phyloP scores from a whole-genome alignment of 306 rosid genomes.

The Abrus precatorius region DNA sequence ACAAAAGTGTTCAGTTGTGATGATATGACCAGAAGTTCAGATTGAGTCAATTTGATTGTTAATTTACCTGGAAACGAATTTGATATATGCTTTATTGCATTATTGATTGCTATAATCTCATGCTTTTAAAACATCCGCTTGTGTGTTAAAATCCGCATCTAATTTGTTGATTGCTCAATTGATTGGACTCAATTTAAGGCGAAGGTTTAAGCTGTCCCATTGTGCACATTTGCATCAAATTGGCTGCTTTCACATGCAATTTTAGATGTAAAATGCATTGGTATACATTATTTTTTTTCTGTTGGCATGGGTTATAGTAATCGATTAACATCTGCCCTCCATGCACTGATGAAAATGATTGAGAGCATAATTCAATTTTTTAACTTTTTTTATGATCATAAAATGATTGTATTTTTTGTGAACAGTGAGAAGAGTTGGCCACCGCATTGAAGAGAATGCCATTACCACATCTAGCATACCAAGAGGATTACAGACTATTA shows the following conservation, averaged over 20 bases:
- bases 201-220: slow-evolving; percentile 31
- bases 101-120: slow-evolving; percentile 31
- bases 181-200: slow-evolving; percentile 31
- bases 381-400: not conserved
- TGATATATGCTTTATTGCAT: slow-evolving; percentile 27
- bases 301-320: slow-evolving; percentile 11
- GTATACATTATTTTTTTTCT: slow-evolving; percentile 26
- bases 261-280: slow-evolving; percentile 12
- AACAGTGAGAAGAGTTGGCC: slow-evolving; percentile 51
- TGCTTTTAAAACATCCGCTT: slow-evolving; percentile 23
- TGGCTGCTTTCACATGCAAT: slow-evolving; percentile 13
- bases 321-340: slow-evolving; percentile 10
- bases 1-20: not conserved
- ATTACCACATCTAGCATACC: slow-evolving; percentile 36
- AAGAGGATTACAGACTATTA: slow-evolving; percentile 15
- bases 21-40: slow-evolving; percentile 11
- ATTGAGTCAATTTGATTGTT: slow-evolving; percentile 27
- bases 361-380: slow-evolving; percentile 9
- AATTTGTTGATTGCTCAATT: slow-evolving; percentile 26
- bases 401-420: slow-evolving; percentile 28
- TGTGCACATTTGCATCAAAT: slow-evolving; percentile 13
- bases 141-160: slow-evolving; percentile 35
- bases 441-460: slow-evolving; percentile 33
- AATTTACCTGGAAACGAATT: not conserved
- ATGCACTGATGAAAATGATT: slow-evolving; percentile 13